Conservation (phyloP, 192 early-diverging fungal species). For the Entomortierella lignicola region DNA sequence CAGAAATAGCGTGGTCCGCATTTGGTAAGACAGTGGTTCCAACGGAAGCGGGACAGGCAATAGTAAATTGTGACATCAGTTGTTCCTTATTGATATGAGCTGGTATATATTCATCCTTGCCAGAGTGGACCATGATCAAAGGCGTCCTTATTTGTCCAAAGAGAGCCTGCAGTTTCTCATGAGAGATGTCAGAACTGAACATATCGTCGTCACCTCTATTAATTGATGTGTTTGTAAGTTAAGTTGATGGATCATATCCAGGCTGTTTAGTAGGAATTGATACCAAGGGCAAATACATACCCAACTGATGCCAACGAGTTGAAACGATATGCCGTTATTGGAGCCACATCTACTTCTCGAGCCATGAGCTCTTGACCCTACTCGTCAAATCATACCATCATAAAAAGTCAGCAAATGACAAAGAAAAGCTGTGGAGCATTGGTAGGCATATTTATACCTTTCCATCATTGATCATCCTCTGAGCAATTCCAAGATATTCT, state of each 20-base stretch:
- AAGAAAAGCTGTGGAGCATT: not conserved
- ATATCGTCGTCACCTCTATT: slow-evolving; percentile 54
- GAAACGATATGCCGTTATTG: slow-evolving; percentile 56
- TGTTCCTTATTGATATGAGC: slow-evolving; percentile 31
- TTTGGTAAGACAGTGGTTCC: slow-evolving; percentile 31
- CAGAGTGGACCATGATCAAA: slow-evolving; percentile 35
- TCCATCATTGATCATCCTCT: slow-evolving; percentile 41
- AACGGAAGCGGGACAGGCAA: slow-evolving; percentile 10
- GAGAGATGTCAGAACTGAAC: slow-evolving; percentile 52
- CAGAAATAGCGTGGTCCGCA: slow-evolving; percentile 51
- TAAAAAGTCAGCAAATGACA: too few species aligned
- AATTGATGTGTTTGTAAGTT: not conserved
- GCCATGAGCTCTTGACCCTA: slow-evolving; percentile 55
- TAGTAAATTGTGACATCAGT: slow-evolving; percentile 9
- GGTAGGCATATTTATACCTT: slow-evolving; percentile 18
- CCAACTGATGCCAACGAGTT: slow-evolving; percentile 44
- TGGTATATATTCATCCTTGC: slow-evolving; percentile 49
- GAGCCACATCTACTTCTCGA: slow-evolving; percentile 35
- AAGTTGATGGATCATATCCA: too few species aligned
- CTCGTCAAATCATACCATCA: too few species aligned
- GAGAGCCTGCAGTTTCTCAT: slow-evolving; percentile 21
- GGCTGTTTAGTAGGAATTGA: too few species aligned
- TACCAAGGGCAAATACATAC: too few species aligned
- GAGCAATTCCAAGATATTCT: slow-evolving; percentile 40
- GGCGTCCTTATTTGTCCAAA: slow-evolving; percentile 38